Conservation (phyloP, 345 rosid genomes). For the Eucalyptus pauciflora region DNA sequence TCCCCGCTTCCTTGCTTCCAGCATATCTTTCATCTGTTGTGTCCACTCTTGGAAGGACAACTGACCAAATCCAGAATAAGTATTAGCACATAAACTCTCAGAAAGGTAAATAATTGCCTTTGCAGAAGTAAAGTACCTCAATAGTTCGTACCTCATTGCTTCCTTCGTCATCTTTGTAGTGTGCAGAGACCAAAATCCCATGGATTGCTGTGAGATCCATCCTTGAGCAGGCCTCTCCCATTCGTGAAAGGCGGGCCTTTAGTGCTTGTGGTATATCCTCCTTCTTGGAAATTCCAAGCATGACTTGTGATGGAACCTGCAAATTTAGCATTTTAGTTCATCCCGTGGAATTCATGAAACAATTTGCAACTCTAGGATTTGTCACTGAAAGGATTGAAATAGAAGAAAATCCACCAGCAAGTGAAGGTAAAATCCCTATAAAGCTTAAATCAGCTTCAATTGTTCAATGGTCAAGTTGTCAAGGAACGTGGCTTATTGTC, state of each 20-base stretch:
- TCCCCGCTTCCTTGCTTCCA: constrained; percentile 88
- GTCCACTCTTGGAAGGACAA: constrained; percentile 98
- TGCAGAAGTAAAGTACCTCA: neutral
- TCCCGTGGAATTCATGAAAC: neutral
- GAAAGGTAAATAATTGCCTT: neutral
- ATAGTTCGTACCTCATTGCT: constrained; percentile 54
- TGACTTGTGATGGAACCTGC: constrained; percentile 83
- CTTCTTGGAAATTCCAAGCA: constrained; percentile 71
- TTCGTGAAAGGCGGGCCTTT: constrained; percentile 64
- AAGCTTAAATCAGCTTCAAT: neutral
- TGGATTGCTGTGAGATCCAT: constrained; percentile 97
- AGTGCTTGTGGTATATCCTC: constrained; percentile 74
- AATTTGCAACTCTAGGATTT: neutral
- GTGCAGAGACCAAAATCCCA: constrained; percentile 72
- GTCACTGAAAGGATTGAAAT: neutral
- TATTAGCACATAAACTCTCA: neutral
- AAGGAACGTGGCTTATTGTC: neutral
- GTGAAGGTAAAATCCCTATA: neutral
- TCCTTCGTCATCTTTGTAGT: constrained; percentile 95
- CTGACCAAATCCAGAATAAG: constrained; percentile 20
- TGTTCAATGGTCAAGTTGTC: neutral
- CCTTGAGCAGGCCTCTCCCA: constrained; percentile 96
- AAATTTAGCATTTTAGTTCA: neutral
- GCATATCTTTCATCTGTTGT: constrained; percentile 94
- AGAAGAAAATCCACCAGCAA: neutral